Conservation (phyloP, 331 rosid species). For the Quercus lobata region DNA sequence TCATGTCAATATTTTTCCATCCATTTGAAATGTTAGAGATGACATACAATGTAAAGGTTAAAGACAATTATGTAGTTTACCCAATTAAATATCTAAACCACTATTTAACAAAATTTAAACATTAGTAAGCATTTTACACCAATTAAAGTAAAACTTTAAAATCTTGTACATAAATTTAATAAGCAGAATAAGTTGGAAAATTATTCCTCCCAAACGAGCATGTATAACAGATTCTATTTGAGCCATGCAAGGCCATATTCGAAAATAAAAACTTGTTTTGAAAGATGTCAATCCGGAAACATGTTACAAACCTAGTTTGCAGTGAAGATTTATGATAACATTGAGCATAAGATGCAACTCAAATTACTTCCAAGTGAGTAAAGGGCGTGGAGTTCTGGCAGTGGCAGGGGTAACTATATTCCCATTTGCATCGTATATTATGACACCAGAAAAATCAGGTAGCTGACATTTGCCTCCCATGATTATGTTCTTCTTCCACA, state of each 20-base stretch:
- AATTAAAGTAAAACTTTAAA: too few relatives aligned
- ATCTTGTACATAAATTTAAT: too few relatives aligned
- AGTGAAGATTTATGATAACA: background rate
- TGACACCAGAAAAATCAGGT: slow-evolving; percentile 90
- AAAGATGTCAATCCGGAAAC: background rate
- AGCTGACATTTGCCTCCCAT: slow-evolving; percentile 97
- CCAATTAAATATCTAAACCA: too few relatives aligned
- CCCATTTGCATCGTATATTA: slow-evolving; percentile 69
- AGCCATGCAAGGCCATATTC: background rate
- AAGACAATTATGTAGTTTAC: too few relatives aligned
- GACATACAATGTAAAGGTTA: too few relatives aligned
- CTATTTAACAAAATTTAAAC: too few relatives aligned
- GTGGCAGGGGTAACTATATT: slow-evolving; percentile 47
- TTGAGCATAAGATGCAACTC: background rate
- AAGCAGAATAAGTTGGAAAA: too few relatives aligned
- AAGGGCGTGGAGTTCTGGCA: slow-evolving; percentile 39
- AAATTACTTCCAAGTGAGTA: slow-evolving; percentile 59
- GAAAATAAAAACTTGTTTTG: background rate
- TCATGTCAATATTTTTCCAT: too few relatives aligned
- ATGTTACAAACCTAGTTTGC: background rate
- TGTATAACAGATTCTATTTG: background rate
- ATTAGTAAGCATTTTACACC: too few relatives aligned
- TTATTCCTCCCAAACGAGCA: too few relatives aligned
- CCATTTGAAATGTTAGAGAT: too few relatives aligned
- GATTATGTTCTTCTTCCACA: slow-evolving; percentile 87